Evolutionary conservation across 345 rosid species (phyloP), one percentile per base, ranked within the genome.

Genomic region (Sonneratia alba): DNA sequence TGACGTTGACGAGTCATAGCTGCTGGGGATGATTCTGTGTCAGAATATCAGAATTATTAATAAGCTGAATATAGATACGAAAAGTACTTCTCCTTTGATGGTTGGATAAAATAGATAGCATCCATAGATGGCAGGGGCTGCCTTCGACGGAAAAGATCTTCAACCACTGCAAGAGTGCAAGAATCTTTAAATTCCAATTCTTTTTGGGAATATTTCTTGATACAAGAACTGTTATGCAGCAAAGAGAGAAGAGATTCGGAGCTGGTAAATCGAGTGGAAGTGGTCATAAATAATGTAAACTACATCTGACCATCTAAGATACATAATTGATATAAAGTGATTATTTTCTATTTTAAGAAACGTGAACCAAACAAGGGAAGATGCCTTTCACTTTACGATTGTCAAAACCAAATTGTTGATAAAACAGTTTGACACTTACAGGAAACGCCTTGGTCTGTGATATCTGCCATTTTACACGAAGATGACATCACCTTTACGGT

Each of bases 401-500:
- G 32, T 16, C 34, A 32, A 22, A 70, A 40, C 64, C 27, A 11
- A 66, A 32, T 36, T 5, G 65, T 4, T 59, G 37, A 66, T 32
- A 51, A 6, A 27, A n/a, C 2, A 6, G 37, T 10, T 38, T 36
- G 22, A 42, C n/a, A 48, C 93, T 87, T 86, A 93, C 98, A 77
- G 49, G 98, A 94, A 81, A 94, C 78, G 72, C 98, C 96, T 82
- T 86, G 98, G 77, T 94, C 98, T 9, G 97, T 94, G 78, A 94
- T 93, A 76, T 92, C 98, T 2, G 93, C 88, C 96, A 92, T 92
- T 79, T 88, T 90, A 82, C 98, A 92, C 6, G 94, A 84, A 71
- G 85, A 82, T 51, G 98, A 90, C 95, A 92, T 86, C 18, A 92
- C 98, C 81, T 92, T 92, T 53, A 92, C 83, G 1, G 95, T 92